Base-by-base conservation (phyloP, 108 stramenopile genomes). In the Parmales sp. region DNA sequence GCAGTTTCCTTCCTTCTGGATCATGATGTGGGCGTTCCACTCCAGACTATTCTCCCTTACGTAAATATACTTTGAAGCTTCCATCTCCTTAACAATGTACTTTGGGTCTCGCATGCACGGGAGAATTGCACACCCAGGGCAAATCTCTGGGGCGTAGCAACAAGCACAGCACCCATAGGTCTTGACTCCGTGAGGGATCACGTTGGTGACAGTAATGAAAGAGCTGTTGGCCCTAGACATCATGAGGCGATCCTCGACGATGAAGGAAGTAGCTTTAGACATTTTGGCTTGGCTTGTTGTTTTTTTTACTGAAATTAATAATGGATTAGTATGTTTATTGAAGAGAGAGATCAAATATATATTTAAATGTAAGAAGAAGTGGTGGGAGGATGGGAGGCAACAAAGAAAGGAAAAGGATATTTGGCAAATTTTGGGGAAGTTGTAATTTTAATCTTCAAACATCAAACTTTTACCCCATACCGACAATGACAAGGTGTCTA, bases 11-110 rank as follows among this genome's bases (percentile, higher is more conserved):
- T 72, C 63, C 29, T 74, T 70, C 25, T 74, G 67, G 63, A 68
- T 72, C 29, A 72, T 37, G n/a, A 65, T 64, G 11, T 81, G 83
- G 51, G 72, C 67, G 65, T 84, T 84, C 79, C 77, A 82, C 70
- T 84, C 83, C 50, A 84, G 51, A 7, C 73, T 74, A 39, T 82
- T 84, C 68, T 84, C 83, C 9, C 79, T 71, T 5, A 84, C 51
- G 68, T 81, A 76, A 37, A 84, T 78, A 70, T 81, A 81, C 39
- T 68, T 63, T 28, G 76, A 77, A 2, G 77, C 74, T 37, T 72
- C 67, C 67, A 81, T 72, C 64, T 81, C 80, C 51, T 78, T 78
- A 26, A 81, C 64, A 29, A 78, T 74, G 51, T 81, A 81, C 51
- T 81, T 74, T 20, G 80, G 80, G 65, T 81, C 75, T 45, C 78